Conservation (phyloP, 2,329 filamentous ascomycete genomes). For the Dichotomopilus funicola region DNA sequence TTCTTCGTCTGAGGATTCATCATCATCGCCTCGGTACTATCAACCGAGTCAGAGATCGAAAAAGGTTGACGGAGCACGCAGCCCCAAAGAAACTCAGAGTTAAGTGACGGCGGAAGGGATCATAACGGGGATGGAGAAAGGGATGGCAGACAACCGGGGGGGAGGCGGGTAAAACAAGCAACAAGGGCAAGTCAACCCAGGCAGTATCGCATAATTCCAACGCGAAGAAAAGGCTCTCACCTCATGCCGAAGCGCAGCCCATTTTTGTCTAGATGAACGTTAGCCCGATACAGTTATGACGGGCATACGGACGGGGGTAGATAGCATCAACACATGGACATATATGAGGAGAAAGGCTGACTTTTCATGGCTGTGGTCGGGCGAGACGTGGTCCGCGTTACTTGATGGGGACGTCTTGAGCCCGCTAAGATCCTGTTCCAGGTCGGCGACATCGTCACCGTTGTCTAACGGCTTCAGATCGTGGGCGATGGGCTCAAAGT, state of each 20-base stretch:
- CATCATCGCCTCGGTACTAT: slow-evolving; percentile 42
- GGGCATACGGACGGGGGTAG: slow-evolving; percentile 4
- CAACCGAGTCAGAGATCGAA: slow-evolving; percentile 5
- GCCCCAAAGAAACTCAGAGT: no score
- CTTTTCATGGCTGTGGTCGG: slow-evolving; percentile 24
- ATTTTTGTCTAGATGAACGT: slow-evolving; percentile 32
- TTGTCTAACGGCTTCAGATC: slow-evolving; percentile 38
- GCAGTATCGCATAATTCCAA: not conserved
- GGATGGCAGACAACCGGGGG: no score
- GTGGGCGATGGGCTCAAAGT: slow-evolving; percentile 61
- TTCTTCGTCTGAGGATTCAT: slow-evolving; percentile 53
- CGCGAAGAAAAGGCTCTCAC: slow-evolving; percentile 28
- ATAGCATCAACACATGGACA: no score
- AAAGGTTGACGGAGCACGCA: not conserved
- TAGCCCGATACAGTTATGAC: slow-evolving; percentile 11
- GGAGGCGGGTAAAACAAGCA: no score
- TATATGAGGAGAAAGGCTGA: slow-evolving; percentile 14
- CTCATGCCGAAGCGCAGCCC: slow-evolving; percentile 47
- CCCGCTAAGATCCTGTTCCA: slow-evolving; percentile 50
- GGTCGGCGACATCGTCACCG: slow-evolving; percentile 48
- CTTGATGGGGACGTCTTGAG: slow-evolving; percentile 47
- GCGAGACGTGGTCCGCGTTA: slow-evolving; percentile 32
- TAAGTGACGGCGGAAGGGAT: no score
- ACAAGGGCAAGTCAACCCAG: not conserved
- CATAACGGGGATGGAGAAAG: no score